A percentile compares a stretch with the other conserved stretches of the same genome.
These are phyloP conservation scores for Entamoeba invadens DNA, from an alignment of 208 protist genomes.

Conservation along the genomic window DNA sequence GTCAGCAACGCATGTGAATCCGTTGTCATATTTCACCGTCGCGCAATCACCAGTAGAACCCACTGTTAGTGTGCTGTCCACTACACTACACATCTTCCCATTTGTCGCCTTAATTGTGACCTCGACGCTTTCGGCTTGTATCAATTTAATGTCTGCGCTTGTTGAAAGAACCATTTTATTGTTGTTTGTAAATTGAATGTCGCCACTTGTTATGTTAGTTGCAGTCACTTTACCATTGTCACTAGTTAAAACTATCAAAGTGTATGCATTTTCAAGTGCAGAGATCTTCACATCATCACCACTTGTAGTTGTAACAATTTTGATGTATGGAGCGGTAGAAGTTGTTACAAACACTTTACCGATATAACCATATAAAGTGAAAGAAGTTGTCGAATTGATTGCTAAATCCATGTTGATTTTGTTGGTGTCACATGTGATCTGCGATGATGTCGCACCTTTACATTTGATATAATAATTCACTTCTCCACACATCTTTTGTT, in stretches of 20 bases:
- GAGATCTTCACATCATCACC: too few relatives aligned
- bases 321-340: too few relatives aligned
- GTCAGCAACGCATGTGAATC: neutral
- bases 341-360: neutral
- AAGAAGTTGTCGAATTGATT: neutral
- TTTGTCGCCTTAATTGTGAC: neutral
- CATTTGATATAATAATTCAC: neutral
- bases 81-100: neutral
- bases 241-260: too few relatives aligned
- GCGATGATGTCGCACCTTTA: neutral
- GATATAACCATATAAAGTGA: neutral
- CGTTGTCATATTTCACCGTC: neutral
- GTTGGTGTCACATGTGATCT: neutral
- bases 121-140: neutral
- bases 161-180: neutral
- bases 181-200: neutral
- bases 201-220: neutral
- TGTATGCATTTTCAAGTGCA: too few relatives aligned
- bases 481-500: neutral
- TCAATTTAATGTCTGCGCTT: neutral
- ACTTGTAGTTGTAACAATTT: too few relatives aligned
- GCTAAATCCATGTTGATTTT: neutral
- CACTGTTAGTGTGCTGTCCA: neutral
- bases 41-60: neutral
- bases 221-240: neutral